Evolutionary conservation across 257 asterid genomes (phyloP), one percentile per base, ranked within the genome.

Genomic region (Solanum pennellii): DNA sequence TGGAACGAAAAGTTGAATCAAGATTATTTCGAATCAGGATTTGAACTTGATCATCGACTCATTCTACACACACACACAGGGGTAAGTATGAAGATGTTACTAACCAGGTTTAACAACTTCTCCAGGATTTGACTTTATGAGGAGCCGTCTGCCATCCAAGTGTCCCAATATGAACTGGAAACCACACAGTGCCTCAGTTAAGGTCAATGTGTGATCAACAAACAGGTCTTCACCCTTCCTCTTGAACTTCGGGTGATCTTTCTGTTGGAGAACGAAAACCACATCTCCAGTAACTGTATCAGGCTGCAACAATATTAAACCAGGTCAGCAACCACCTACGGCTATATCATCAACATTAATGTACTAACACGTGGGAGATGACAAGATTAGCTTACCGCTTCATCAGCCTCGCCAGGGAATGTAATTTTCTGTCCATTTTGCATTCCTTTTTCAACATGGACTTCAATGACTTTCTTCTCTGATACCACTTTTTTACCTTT

Each of bases 371-470:
- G 27, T 52, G 4, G 15, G 56, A 5, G 29, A 12, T 33, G 27
- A 21, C 5, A 31, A 69, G 35, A 12, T 16, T 13, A 83, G 4
- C 94, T 44, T 89, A 94, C 98, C 69, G 96, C 98, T 86, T 94
- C 95, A 88, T 94, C 96, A 31, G 98, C 98, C 71, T 93, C 96
- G 23, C 98, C 98, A n/a, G 94, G 95, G 91, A 93, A 93, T 8
- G 94, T 93, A 33, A 94, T 89, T 87, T 93, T 94, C 92, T 93
- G 98, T 5, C 95, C 93, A 52, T 94, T 89, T 66, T 92, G 93
- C 98, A 93, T 94, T 27, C 98, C 98, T 92, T 93, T 94, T 5
- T 94, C 98, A 27, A 94, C 96, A 42, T 86, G 89, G 13, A 94
- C 98, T 86, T 94, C 95, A 91, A 94, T 66, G 2, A 94, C 95